Base-by-base conservation (phyloP, 2,329 filamentous ascomycete genomes). In the Curvularia eragrostidis region DNA sequence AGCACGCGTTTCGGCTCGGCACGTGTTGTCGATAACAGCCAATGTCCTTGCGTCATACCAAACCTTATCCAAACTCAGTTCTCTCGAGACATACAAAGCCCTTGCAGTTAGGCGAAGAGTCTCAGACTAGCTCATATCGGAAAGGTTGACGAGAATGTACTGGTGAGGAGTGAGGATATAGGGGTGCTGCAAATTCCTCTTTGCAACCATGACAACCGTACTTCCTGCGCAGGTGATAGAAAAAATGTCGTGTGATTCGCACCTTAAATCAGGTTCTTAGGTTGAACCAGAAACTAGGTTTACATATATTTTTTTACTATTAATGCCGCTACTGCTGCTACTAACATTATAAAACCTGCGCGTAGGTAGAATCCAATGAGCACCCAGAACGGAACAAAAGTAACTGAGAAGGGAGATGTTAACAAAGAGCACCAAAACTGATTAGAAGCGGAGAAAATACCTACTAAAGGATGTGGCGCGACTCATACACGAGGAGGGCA, bases 1-100 rank as follows among this genome's bases (percentile, higher is more conserved):
- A n/a, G n/a, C n/a, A n/a, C 57, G 54, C 60, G 60, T 58, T 52
- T 30, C 42, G 34, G 48, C 52, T 54, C 36, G 39, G 57, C 48
- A 56, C 41, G 44, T 58, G 46, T 50, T 56, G 50, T 57, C 50
- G 54, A 58, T 58, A 34, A 34, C 32, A 48, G 28, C 42, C 5
- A 15, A 15, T 13, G 18, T 19, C 30, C 21, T 38, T 51, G 47
- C 56, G 41, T 58, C 56, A 51, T 41, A 23, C 3, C 15, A 12
- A 23, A 30, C 30, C 32, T 19, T 36, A 9, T 46, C 15, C 15
- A 24, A 13, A 26, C 8, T 26, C 26, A 8, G 41, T 43, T 26
- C 12, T 21, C 41, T 49, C 28, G 5, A 7, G n/a, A 38, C 30
- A 30, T 19, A 4, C 10, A 49, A 9, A 41, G 15, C 8, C 9